Percentiles rank a stretch among this genome's conserved stretches.
These are phyloP conservation scores for Corymbia citriodora DNA, from an alignment of 441 rosid species.

Conservation along the genomic window DNA sequence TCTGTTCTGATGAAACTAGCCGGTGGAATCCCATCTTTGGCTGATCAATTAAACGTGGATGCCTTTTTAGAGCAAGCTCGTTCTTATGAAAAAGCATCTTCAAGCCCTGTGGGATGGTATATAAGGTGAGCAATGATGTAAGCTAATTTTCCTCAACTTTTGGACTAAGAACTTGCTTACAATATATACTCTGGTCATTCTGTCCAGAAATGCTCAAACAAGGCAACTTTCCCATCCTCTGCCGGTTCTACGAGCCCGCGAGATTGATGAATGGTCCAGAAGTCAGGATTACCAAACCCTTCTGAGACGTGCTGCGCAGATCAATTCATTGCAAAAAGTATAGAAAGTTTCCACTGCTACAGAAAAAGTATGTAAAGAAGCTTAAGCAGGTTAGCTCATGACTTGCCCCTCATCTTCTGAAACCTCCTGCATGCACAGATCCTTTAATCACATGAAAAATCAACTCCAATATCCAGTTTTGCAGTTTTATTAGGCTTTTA, in stretches of 20 bases:
- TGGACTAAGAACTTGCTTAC: background rate
- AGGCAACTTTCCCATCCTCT: slow-evolving; percentile 91
- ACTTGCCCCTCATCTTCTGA: background rate
- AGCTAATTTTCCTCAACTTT: background rate
- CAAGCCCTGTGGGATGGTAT: slow-evolving; percentile 86
- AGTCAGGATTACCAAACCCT: slow-evolving; percentile 63
- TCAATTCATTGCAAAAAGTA: slow-evolving; percentile 20
- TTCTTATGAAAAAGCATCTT: slow-evolving; percentile 90
- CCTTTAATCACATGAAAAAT: background rate
- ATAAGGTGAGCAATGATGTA: slow-evolving; percentile 51
- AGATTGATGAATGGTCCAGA: slow-evolving; percentile 95
- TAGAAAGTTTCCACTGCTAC: slow-evolving; percentile 15
- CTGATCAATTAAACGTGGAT: slow-evolving; percentile 91
- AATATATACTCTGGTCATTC: slow-evolving; percentile 13
- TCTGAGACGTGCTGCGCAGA: slow-evolving; percentile 51
- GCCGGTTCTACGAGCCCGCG: slow-evolving; percentile 96
- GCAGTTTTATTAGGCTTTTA: background rate
- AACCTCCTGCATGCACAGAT: background rate
- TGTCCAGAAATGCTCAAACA: slow-evolving; percentile 90
- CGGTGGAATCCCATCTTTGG: slow-evolving; percentile 89
- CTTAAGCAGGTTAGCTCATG: background rate
- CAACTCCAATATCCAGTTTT: background rate
- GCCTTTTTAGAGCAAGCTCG: slow-evolving; percentile 98
- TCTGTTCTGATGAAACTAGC: slow-evolving; percentile 94
- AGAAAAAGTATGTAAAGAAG: background rate